Evolutionary conservation across 352 stramenopile species (phyloP).

Genomic region (Pythium rhizo-oryzae): DNA sequence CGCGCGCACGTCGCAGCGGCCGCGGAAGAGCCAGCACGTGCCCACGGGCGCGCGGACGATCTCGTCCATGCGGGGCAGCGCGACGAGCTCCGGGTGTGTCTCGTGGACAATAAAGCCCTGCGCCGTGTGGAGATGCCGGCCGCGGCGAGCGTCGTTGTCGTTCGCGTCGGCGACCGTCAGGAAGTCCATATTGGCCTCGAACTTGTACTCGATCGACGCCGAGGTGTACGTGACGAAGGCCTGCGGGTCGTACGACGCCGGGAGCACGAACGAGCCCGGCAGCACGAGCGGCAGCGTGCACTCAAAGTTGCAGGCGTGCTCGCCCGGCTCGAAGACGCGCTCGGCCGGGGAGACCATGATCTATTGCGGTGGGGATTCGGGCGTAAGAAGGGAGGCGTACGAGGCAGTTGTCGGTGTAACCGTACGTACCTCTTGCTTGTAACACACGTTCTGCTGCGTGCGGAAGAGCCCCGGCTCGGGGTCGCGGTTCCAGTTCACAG

Average conservation of each 20-base stretch:
- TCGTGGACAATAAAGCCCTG: slow-evolving; percentile 17
- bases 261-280: slow-evolving; percentile 10
- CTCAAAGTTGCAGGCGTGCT: slow-evolving; percentile 14
- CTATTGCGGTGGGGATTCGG: neutral
- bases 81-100: slow-evolving; percentile 14
- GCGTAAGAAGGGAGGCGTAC: no score
- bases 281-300: slow-evolving; percentile 17
- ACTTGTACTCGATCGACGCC: slow-evolving; percentile 17
- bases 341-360: slow-evolving; percentile 20
- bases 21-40: slow-evolving; percentile 1
- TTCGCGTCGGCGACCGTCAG: neutral
- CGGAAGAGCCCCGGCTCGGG: neutral
- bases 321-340: slow-evolving; percentile 10
- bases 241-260: neutral
- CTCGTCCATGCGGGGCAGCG: slow-evolving; percentile 5
- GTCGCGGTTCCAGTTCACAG: slow-evolving; percentile 13
- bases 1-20: slow-evolving; percentile 1
- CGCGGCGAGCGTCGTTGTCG: neutral
- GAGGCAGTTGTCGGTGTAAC: neutral
- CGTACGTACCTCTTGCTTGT: slow-evolving; percentile 14
- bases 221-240: slow-evolving; percentile 9
- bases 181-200: slow-evolving; percentile 6
- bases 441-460: slow-evolving; percentile 16
- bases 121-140: neutral
- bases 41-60: neutral